phyloP scores from a whole-genome alignment of 352 stramenopile species.

The Phytophthora ramorum region DNA sequence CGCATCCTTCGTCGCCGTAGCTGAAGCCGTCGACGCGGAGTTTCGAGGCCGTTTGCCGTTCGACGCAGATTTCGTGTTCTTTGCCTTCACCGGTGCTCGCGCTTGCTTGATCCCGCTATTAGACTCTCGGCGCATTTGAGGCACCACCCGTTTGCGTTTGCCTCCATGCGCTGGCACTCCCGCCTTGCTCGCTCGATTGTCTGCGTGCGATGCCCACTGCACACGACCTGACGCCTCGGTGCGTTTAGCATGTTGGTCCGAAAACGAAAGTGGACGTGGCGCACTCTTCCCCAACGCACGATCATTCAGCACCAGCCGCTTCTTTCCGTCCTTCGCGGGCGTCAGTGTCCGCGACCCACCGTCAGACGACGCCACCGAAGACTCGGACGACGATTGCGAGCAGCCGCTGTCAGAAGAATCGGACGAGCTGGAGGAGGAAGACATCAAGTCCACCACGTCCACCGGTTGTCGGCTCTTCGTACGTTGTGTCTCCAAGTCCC shows the following conservation, averaged over 20 bases:
- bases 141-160: neutral
- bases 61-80: slow-evolving; percentile 4
- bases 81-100: neutral
- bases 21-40: neutral
- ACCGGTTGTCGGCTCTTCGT: neutral
- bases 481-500: no score
- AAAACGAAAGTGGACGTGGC: neutral
- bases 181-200: neutral
- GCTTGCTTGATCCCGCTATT: no score
- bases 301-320: neutral
- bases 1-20: neutral
- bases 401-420: neutral
- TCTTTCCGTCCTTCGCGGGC: neutral
- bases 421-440: neutral
- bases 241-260: neutral
- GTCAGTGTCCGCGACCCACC: neutral
- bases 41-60: slow-evolving; percentile 3
- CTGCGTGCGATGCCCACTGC: neutral
- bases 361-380: neutral
- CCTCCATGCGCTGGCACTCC: no score
- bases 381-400: neutral
- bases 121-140: neutral
- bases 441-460: neutral
- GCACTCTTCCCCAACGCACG: neutral
- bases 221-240: neutral